Evolutionary conservation across 1,284 basidiomycete genomes (phyloP), one percentile per base, ranked within the genome.

Genomic region (Ustilago sp.): DNA sequence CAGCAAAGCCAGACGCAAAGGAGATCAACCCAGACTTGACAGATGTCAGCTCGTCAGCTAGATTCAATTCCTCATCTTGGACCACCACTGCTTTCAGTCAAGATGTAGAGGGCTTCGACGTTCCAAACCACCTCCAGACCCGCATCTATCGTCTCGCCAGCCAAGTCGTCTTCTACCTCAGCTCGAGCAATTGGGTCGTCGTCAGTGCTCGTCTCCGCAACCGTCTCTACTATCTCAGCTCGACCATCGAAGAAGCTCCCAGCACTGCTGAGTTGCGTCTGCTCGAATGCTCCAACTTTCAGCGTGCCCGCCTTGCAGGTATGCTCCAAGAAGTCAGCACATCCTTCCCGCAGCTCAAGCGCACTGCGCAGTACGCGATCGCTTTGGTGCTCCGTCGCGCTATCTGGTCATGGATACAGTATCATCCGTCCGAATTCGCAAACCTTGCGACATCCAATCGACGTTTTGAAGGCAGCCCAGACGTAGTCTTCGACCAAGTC

Each of bases 381-480:
- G 91, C 93, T 0, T 88, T 90, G 7, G 91, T 92, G 19, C 88
- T 98, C 38, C 90, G 94, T 15, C 89, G 90, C 39, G 93, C 93
- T 0, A 89, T 97, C 35, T 96, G 94, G 94, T 93, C 93, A 69
- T 98, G 94, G 94, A 92, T 97, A 56, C 91, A 93, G 54, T 89
- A 91, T 15, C 93, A 92, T 82, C 93, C 94, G 0, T 87, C 88
- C 12, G 94, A 98, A 82, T 97, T 92, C 84, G 91, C 92, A 58
- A 91, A 92, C 4, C 88, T 91, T 4, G 89, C 94, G 47, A 88
- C 89, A 2, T 60, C 77, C 43, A 79, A 76, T 19, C 74, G 81
- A 17, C 74, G 83, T 8, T 64, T 86, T 4, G 86, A 86, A 59
- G 85, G 84, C 19, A 81, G 79, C 2, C 81, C 85, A 0, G 86